These are phyloP conservation scores for Letharia columbiana DNA, from an alignment of 495 filamentous ascomycete genomes.

Conservation along the genomic window DNA sequence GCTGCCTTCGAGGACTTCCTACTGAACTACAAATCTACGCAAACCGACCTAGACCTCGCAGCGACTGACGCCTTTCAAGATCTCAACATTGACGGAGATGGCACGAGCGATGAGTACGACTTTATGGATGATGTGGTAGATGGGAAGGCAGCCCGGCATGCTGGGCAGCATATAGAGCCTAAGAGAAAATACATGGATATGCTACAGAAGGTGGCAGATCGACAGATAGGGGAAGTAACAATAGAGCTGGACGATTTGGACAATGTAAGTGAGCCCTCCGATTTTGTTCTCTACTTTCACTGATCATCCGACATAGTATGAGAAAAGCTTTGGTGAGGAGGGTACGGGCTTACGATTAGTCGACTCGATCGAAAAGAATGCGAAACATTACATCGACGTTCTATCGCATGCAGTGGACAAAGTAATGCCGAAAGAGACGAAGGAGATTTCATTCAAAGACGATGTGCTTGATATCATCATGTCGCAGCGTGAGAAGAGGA, in stretches of 20 bases:
- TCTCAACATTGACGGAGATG: conserved; percentile 79
- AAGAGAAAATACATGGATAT: conserved; percentile 86
- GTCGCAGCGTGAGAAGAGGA: conserved; percentile 79
- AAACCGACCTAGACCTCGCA: conserved; percentile 58
- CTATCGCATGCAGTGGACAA: conserved; percentile 81
- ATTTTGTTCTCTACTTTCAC: conserved; percentile 12
- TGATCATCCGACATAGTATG: conserved; percentile 48
- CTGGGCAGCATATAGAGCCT: conserved; percentile 40
- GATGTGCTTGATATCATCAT: conserved; percentile 96
- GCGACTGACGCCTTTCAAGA: conserved; percentile 68
- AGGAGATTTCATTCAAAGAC: conserved; percentile 86
- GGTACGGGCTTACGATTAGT: conserved; percentile 62
- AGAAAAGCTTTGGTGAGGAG: conserved; percentile 58
- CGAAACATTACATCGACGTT: conserved; percentile 91
- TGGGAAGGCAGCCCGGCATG: conserved; percentile 37
- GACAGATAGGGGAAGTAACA: conserved; percentile 60
- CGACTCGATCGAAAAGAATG: conserved; percentile 76
- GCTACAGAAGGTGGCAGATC: conserved; percentile 79
- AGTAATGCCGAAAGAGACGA: conserved; percentile 69
- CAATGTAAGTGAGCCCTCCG: conserved; percentile 42
- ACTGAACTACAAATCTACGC: conserved; percentile 72
- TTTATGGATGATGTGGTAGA: conserved; percentile 83
- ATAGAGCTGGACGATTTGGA: conserved; percentile 86
- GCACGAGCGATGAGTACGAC: conserved; percentile 87
- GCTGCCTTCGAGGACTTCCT: conserved; percentile 84